These are phyloP conservation scores for Luzula sylvatica DNA, from an alignment of 176 grass and related monocot genomes.

Conservation along the genomic window DNA sequence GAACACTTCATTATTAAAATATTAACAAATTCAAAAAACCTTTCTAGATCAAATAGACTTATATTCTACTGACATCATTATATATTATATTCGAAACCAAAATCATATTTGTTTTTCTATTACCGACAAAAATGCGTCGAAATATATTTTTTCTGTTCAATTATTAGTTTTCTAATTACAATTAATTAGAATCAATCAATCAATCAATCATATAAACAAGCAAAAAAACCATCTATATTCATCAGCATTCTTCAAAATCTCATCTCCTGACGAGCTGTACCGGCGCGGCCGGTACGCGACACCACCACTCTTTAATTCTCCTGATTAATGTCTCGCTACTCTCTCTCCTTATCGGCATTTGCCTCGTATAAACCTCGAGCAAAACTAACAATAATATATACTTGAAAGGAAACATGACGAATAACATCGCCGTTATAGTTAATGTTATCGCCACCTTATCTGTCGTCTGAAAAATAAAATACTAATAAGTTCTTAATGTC, in stretches of 20 bases:
- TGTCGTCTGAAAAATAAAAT: constrained; percentile 43
- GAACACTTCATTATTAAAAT: too few species aligned
- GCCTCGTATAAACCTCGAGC: constrained; percentile 74
- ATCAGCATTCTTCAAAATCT: neutral
- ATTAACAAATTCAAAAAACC: too few species aligned
- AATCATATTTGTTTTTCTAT: too few species aligned
- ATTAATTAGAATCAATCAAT: neutral
- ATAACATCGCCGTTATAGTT: constrained; percentile 22
- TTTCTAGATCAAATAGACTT: too few species aligned
- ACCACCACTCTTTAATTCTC: constrained; percentile 81
- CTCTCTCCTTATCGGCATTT: constrained; percentile 74
- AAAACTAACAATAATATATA: constrained; percentile 35
- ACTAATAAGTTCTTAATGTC: neutral
- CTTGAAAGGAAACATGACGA: constrained; percentile 40
- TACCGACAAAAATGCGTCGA: neutral
- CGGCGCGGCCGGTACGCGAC: constrained; percentile 66
- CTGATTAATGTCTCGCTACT: constrained; percentile 79
- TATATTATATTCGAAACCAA: too few species aligned
- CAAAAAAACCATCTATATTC: neutral
- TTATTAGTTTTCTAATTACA: constrained; percentile 5
- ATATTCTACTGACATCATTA: too few species aligned
- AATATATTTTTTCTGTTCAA: neutral
- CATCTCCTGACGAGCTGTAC: constrained; percentile 44
- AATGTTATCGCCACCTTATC: constrained; percentile 42
- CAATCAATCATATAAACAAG: constrained; percentile 4